Evolutionary conservation across 1,139 yeast genomes (phyloP).

Genomic region (Suhomyces ambrosiae): DNA sequence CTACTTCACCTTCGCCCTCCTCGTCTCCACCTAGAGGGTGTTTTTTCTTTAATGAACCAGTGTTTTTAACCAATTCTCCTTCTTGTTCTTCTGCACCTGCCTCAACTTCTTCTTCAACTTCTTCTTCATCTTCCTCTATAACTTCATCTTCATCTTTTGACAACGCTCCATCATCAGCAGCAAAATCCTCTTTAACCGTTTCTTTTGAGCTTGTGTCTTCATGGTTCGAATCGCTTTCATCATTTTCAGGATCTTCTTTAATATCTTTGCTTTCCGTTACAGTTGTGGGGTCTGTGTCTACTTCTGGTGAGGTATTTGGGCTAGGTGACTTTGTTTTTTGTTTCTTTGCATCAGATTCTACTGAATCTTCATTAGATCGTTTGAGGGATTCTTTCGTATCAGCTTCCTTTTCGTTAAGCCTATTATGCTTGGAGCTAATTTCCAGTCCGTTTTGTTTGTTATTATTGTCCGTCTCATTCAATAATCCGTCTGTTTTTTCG

Average conservation of each 20-base stretch:
- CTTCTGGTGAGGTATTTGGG: neutral
- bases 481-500: constrained; percentile 4
- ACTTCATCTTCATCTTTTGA: constrained; percentile 11
- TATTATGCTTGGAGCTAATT: too few relatives aligned
- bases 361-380: constrained; percentile 7
- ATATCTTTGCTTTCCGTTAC: constrained; percentile 8
- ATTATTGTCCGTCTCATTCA: constrained; percentile 4
- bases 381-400: constrained; percentile 1
- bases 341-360: constrained; percentile 7
- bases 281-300: neutral
- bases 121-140: constrained; percentile 11
- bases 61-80: constrained; percentile 14
- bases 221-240: constrained; percentile 4
- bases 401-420: neutral
- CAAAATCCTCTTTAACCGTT: constrained; percentile 12
- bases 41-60: constrained; percentile 2
- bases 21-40: constrained; percentile 6
- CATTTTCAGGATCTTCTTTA: constrained; percentile 8
- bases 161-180: neutral
- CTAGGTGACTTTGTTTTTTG: neutral
- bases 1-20: constrained; percentile 3
- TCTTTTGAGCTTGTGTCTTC: constrained; percentile 11
- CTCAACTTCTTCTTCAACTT: constrained; percentile 14
- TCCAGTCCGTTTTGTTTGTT: neutral
- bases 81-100: constrained; percentile 13